Evolutionary conservation across 2,329 filamentous ascomycete genomes (phyloP), one percentile per base, ranked within the genome.

Genomic region (Bretziella fagacearum): DNA sequence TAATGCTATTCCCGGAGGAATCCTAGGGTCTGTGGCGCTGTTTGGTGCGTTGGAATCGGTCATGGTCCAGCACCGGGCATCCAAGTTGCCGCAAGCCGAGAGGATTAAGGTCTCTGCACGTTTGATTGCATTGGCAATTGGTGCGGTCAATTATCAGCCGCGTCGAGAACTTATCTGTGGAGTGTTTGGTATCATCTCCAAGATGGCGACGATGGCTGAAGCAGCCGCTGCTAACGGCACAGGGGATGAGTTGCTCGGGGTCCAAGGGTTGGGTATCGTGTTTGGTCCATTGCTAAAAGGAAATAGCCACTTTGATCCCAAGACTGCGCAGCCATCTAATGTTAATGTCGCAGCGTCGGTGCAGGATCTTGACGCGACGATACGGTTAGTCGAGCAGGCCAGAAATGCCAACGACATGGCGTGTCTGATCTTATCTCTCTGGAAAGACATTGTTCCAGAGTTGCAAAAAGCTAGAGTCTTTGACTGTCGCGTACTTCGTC

Each of bases 241-340:
- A 27, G 48, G 48, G 13, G 48, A 47, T 17, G 48, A 50, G 45
- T 44, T 46, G 6, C 33, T 50, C 15, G 48, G 74, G 78, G 50
- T 55, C 77, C 39, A 81, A 81, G 77, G 76, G 73, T 8, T 81
- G 79, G 73, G 76, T 0, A 74, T 79, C 44, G 64, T 80, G 1
- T 81, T 82, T 56, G 78, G 77, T 0, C 77, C 78, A 1, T 62
- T 82, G 0, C 60, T 82, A 4, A 57, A 80, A 2, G 73, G 77
- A 2, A 47, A 33, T 15, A 35, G 44, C 20, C 44, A 33, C 13
- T 41, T 36, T 33, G 44, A 46, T 26, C 32, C 33, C 11, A 46
- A 46, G 33, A 27, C 25, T 10, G 26, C 27, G 17, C 40, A 29
- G 8, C 13, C 40, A 18, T 20, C 32, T 11, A 18, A 26, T 29